Evolutionary conservation across 495 filamentous ascomycete genomes (phyloP).

Genomic region (Clohesyomyces aquaticus): DNA sequence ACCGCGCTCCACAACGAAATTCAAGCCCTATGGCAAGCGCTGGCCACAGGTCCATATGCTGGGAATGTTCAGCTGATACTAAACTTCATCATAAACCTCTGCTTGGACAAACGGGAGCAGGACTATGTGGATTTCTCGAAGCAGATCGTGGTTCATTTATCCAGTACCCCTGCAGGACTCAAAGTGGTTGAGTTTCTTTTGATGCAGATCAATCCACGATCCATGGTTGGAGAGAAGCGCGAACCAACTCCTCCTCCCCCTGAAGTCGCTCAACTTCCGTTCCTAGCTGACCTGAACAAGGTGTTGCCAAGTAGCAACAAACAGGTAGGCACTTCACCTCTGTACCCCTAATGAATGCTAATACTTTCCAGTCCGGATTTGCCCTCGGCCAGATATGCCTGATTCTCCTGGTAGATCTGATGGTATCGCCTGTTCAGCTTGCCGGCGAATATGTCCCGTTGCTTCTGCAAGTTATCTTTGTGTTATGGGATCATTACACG

Average conservation of each 20-base stretch:
- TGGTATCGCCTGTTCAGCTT: slow-evolving; percentile 87
- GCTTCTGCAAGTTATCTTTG: slow-evolving; percentile 85
- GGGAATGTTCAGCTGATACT: slow-evolving; percentile 96
- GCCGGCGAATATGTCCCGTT: slow-evolving; percentile 76
- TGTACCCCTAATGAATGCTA: slow-evolving; percentile 22
- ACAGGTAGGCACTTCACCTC: slow-evolving; percentile 56
- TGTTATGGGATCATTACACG: slow-evolving; percentile 96
- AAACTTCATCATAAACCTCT: slow-evolving; percentile 93
- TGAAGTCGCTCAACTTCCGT: slow-evolving; percentile 76
- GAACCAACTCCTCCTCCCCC: slow-evolving; percentile 71
- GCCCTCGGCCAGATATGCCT: slow-evolving; percentile 91
- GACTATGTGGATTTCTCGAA: slow-evolving; percentile 98
- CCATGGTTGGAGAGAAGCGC: slow-evolving; percentile 86
- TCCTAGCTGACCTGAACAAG: slow-evolving; percentile 81
- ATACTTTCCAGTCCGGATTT: slow-evolving; percentile 62
- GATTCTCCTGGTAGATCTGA: slow-evolving; percentile 92
- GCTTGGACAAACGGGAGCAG: slow-evolving; percentile 89
- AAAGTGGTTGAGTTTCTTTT: slow-evolving; percentile 94
- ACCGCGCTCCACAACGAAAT: slow-evolving; percentile 91
- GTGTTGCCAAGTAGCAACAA: slow-evolving; percentile 84
- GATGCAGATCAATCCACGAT: slow-evolving; percentile 83
- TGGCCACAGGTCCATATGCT: slow-evolving; percentile 88
- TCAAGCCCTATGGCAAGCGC: slow-evolving; percentile 94
- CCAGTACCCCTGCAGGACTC: slow-evolving; percentile 84
- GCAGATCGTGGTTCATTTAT: slow-evolving; percentile 94